Conservation (phyloP, 805 yeast genomes). For the Sugiyamaella boreocaroliniensis region DNA sequence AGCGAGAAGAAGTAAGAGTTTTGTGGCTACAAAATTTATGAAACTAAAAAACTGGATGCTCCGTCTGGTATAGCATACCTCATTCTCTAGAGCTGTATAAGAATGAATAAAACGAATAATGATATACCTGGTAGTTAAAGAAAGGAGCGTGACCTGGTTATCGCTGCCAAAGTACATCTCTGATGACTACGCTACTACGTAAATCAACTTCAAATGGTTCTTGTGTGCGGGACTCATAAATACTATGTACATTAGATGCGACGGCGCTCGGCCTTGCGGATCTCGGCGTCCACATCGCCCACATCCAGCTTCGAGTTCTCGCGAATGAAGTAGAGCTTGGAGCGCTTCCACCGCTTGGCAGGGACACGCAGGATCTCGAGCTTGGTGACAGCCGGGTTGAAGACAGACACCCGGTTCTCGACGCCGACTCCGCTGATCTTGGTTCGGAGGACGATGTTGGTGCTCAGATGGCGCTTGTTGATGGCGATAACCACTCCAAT, state of each 20-base stretch:
- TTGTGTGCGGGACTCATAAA: background rate
- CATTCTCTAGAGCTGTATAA: background rate
- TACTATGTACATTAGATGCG: constrained; percentile 7
- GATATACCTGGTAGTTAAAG: background rate
- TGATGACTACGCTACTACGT: no score
- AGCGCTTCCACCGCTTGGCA: constrained; percentile 60
- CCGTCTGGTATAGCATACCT: background rate
- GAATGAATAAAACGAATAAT: background rate
- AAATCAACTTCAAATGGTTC: no score
- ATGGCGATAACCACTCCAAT: constrained; percentile 75
- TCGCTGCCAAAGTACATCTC: no score
- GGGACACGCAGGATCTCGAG: constrained; percentile 77
- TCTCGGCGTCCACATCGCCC: constrained; percentile 31
- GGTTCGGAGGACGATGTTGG: constrained; percentile 76
- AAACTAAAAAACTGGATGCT: background rate
- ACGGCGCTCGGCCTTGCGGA: constrained; percentile 27
- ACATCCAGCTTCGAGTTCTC: constrained; percentile 38
- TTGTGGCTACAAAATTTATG: background rate
- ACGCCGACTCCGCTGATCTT: constrained; percentile 78
- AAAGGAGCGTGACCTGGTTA: no score
- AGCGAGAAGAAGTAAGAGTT: background rate
- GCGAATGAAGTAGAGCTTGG: constrained; percentile 87
- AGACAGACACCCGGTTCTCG: constrained; percentile 74
- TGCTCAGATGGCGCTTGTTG: constrained; percentile 62
- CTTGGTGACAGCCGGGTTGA: constrained; percentile 68